phyloP scores from a whole-genome alignment of 441 rosid species.

The Capsella rubella region DNA sequence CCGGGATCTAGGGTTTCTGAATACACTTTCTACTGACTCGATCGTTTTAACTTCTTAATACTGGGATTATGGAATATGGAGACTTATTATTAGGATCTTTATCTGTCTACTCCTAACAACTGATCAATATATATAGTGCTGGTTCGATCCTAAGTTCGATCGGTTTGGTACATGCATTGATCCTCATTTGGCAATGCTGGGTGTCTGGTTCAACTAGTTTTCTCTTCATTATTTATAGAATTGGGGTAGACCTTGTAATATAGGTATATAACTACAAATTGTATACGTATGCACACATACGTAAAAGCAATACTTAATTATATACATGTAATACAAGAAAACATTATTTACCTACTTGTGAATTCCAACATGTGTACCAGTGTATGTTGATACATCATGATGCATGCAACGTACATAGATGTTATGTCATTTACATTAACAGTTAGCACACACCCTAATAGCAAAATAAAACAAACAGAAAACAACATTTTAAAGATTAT shows the following conservation, averaged over 20 bases:
- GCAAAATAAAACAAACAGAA: neutral
- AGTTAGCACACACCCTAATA: slow-evolving; percentile 1
- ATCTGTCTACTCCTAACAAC: neutral
- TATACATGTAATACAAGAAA: neutral
- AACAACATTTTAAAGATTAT: neutral
- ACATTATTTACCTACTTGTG: neutral
- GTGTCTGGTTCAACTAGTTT: neutral
- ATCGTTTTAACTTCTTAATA: neutral
- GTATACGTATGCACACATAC: neutral
- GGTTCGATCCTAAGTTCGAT: neutral
- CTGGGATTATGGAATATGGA: neutral
- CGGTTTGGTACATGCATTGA: neutral
- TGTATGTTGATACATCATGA: slow-evolving; percentile 12
- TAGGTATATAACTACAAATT: neutral
- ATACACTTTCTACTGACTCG: slow-evolving; percentile 1
- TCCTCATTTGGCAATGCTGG: neutral
- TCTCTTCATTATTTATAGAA: neutral
- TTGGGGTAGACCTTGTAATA: neutral
- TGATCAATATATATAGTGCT: neutral
- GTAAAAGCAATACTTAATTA: slow-evolving; percentile 2
- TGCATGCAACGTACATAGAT: slow-evolving; percentile 36
- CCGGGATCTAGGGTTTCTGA: neutral
- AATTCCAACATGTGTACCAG: slow-evolving; percentile 1
- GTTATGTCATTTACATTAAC: slow-evolving; percentile 9
- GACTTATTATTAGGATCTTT: too few species aligned